phyloP scores from a whole-genome alignment of 768 basidiomycete genomes.

The Hirschioporus abietinus region DNA sequence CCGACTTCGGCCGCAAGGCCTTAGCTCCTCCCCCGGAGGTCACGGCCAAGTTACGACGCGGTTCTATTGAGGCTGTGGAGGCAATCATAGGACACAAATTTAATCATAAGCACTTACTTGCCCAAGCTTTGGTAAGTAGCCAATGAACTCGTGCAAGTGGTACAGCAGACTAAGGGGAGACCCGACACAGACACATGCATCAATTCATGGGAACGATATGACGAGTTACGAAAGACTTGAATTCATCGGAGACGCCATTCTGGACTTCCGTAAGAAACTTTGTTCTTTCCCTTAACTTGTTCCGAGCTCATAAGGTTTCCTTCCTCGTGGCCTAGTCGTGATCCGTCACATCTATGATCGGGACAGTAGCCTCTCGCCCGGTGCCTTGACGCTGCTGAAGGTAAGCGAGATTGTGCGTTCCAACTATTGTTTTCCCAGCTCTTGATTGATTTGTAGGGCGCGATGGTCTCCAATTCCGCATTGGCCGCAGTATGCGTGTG shows the following conservation, averaged over 20 bases:
- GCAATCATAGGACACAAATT: constrained; percentile 59
- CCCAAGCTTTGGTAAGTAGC: constrained; percentile 63
- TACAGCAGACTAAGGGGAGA: not conserved
- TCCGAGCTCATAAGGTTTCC: not conserved
- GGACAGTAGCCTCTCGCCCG: constrained; percentile 61
- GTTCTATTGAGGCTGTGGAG: constrained; percentile 53
- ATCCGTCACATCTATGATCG: constrained; percentile 64
- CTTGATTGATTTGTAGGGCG: constrained; percentile 41
- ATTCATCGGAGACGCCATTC: constrained; percentile 81
- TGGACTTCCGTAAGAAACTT: constrained; percentile 65
- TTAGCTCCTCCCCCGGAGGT: constrained; percentile 38
- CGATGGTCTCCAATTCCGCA: constrained; percentile 81
- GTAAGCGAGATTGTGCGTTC: constrained; percentile 26
- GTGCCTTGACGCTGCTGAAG: constrained; percentile 76
- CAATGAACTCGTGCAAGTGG: not conserved
- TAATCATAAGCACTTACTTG: constrained; percentile 54
- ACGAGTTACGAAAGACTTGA: constrained; percentile 72
- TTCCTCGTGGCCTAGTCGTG: constrained; percentile 45
- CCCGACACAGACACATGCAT: constrained; percentile 56
- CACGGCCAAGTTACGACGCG: constrained; percentile 39
- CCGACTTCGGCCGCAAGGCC: constrained; percentile 51
- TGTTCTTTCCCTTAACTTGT: constrained; percentile 5
- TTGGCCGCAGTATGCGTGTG: constrained; percentile 73
- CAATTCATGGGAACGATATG: constrained; percentile 48
- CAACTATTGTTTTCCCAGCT: not conserved